Conservation (phyloP, 148 eudicot species). For the Polygonum aviculare region DNA sequence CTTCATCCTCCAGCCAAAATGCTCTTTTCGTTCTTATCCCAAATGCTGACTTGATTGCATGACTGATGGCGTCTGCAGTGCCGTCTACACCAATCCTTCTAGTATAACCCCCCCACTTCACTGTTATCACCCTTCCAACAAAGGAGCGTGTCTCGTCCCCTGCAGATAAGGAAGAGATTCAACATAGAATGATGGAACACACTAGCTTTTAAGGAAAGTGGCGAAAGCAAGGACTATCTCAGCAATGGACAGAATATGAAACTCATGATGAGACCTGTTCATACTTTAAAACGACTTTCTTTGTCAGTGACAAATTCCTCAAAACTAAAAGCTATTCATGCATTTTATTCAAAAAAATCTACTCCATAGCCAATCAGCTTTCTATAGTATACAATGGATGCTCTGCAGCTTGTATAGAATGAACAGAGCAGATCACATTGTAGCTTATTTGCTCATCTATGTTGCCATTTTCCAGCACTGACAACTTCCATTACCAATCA, state of each 20-base stretch:
- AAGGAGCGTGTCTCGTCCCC: conserved; percentile 51
- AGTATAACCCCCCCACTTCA: conserved; percentile 61
- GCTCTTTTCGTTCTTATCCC: conserved; percentile 70
- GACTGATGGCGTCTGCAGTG: conserved; percentile 68
- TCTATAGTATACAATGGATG: neutral
- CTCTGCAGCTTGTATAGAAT: neutral
- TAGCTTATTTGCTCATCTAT: neutral
- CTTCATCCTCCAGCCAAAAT: conserved; percentile 92
- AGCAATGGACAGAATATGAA: neutral
- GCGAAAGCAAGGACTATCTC: neutral
- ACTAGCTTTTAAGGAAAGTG: neutral
- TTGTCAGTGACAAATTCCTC: neutral
- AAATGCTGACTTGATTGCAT: conserved; percentile 75
- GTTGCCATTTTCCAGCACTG: neutral
- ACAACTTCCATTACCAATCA: neutral
- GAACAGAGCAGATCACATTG: neutral
- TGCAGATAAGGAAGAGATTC: conserved; percentile 10
- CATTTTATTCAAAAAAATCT: neutral
- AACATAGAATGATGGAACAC: neutral
- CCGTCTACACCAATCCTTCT: conserved; percentile 79
- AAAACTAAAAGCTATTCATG: neutral
- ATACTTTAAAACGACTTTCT: neutral
- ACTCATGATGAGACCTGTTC: neutral
- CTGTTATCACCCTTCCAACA: conserved; percentile 69
- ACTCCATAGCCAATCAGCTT: neutral